Conservation (phyloP, 2,329 filamentous ascomycete species). For the Ascosphaera apis region DNA sequence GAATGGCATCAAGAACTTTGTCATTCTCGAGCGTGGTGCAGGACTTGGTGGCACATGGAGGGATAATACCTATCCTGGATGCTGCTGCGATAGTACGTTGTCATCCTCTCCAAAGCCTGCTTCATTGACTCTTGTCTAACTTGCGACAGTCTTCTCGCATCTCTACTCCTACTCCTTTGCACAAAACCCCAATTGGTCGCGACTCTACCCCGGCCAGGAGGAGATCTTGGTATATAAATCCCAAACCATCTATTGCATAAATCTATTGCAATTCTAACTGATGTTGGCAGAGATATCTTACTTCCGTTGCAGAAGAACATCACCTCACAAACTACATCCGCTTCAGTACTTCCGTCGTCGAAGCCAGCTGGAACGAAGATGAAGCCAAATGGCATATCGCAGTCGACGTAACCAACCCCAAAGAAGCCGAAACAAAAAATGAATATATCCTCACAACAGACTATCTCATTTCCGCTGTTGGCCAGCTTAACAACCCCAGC, state of each 20-base stretch:
- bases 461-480: constrained; percentile 34
- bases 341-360: constrained; percentile 31
- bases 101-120: not conserved
- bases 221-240: constrained; percentile 26
- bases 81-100: constrained; percentile 26
- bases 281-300: constrained; percentile 24
- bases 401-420: constrained; percentile 26
- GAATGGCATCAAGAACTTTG: constrained; percentile 26
- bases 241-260: not conserved
- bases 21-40: constrained; percentile 33
- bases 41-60: constrained; percentile 31
- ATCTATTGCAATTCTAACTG: not conserved
- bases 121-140: not conserved
- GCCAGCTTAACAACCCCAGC: constrained; percentile 32
- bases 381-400: constrained; percentile 28
- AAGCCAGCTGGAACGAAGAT: constrained; percentile 30
- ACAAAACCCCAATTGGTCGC: constrained; percentile 33
- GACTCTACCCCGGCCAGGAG: constrained; percentile 35
- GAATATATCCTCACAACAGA: constrained; percentile 31
- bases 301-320: constrained; percentile 29
- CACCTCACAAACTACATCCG: constrained; percentile 32
- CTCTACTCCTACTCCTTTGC: constrained; percentile 39
- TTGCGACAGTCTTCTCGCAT: constrained; percentile 24
- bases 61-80: constrained; percentile 34
- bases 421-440: constrained; percentile 30